phyloP scores from a whole-genome alignment of 495 filamentous ascomycete genomes.

The Podospora australis region DNA sequence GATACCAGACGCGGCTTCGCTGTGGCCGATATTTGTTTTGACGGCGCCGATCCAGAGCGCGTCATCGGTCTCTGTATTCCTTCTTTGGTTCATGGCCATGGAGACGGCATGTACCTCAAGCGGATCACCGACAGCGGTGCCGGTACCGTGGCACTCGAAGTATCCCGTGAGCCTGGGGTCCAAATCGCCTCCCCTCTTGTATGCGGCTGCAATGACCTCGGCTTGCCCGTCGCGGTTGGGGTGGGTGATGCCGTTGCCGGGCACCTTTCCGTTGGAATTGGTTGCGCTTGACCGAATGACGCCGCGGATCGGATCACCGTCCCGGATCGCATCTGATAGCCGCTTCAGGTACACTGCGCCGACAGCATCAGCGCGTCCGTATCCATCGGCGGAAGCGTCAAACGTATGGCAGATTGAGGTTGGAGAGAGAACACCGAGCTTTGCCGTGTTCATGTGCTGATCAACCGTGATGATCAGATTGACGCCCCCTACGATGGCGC shows the following conservation, averaged over 20 bases:
- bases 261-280: conserved; percentile 49
- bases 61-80: background rate
- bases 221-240: conserved; percentile 47
- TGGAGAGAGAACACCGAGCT: conserved; percentile 28
- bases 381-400: conserved; percentile 54
- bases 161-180: conserved; percentile 39
- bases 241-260: conserved; percentile 38
- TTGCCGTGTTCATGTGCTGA: conserved; percentile 22
- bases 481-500: conserved; percentile 46
- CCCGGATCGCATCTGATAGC: conserved; percentile 41
- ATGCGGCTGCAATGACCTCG: conserved; percentile 40
- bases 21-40: conserved; percentile 47
- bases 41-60: conserved; percentile 19
- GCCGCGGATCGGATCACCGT: conserved; percentile 48
- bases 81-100: background rate
- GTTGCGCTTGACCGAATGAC: conserved; percentile 49
- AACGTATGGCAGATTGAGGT: conserved; percentile 45
- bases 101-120: conserved; percentile 21
- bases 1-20: conserved; percentile 44
- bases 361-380: conserved; percentile 55
- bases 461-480: conserved; percentile 45
- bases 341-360: conserved; percentile 49
- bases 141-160: conserved; percentile 28
- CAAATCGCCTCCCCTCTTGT: conserved; percentile 36
- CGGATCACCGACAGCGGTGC: conserved; percentile 31